phyloP scores from a whole-genome alignment of 2,329 filamentous ascomycete genomes.

The Xenoacremonium recifei region DNA sequence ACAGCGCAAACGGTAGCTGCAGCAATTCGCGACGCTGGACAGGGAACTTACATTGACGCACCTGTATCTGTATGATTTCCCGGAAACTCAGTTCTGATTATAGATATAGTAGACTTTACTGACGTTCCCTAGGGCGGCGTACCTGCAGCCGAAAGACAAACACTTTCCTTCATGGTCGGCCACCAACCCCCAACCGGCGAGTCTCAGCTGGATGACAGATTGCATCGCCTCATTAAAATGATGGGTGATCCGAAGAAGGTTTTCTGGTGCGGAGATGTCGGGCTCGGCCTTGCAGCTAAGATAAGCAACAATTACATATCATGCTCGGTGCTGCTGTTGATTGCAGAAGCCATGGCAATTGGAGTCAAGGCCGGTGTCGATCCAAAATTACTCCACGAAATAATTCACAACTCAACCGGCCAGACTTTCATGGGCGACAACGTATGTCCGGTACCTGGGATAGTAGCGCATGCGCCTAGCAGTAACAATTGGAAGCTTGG shows the following conservation, averaged over 20 bases:
- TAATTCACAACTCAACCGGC: constrained; percentile 11
- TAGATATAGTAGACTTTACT: background rate
- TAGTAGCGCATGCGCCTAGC: constrained; percentile 9
- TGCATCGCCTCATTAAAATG: too few species aligned
- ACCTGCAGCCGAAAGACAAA: constrained; percentile 1
- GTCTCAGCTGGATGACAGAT: background rate
- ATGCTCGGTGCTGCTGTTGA: constrained; percentile 1
- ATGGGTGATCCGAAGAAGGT: constrained; percentile 6
- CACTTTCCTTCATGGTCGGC: constrained; percentile 6
- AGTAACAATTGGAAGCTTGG: constrained; percentile 9
- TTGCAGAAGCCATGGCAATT: constrained; percentile 9
- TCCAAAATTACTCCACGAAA: constrained; percentile 3
- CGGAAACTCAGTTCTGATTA: background rate
- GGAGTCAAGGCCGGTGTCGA: constrained; percentile 8
- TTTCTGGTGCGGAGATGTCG: constrained; percentile 5
- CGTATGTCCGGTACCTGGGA: constrained; percentile 3
- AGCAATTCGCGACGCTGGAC: constrained; percentile 2
- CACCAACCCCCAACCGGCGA: background rate
- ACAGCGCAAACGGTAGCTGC: constrained; percentile 4
- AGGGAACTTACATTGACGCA: constrained; percentile 6
- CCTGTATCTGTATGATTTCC: constrained; percentile 3
- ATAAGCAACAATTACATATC: constrained; percentile 13
- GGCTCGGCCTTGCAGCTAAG: constrained; percentile 7
- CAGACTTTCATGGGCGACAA: constrained; percentile 9
- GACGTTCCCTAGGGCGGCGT: constrained; percentile 3